phyloP scores from a whole-genome alignment of 2,329 filamentous ascomycete species.

The Colletotrichum sp. region DNA sequence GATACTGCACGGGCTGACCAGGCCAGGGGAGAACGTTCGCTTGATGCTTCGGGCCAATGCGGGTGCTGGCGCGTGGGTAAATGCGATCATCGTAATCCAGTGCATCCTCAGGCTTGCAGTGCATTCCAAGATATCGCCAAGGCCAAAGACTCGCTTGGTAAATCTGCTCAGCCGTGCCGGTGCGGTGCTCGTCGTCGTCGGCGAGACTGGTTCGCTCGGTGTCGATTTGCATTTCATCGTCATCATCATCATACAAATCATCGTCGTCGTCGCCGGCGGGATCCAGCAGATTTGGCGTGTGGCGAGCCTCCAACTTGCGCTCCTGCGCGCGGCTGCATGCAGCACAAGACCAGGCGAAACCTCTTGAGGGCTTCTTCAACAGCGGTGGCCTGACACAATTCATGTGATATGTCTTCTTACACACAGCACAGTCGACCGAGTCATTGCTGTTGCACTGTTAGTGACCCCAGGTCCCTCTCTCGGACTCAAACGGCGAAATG shows the following conservation, averaged over 20 bases:
- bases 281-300: constrained; percentile 79
- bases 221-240: constrained; percentile 63
- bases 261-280: constrained; percentile 72
- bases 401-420: constrained; percentile 97
- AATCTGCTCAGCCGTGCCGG: constrained; percentile 82
- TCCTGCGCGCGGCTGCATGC: constrained; percentile 97
- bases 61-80: constrained; percentile 92
- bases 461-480: background rate
- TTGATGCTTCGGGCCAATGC: constrained; percentile 89
- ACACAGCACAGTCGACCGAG: constrained; percentile 96
- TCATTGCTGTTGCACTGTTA: constrained; percentile 66
- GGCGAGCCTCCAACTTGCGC: constrained; percentile 85
- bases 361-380: constrained; percentile 93
- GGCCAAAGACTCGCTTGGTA: constrained; percentile 95
- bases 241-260: constrained; percentile 70
- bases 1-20: constrained; percentile 85
- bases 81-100: constrained; percentile 97
- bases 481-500: constrained; percentile 3
- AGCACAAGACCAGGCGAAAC: constrained; percentile 97
- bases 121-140: constrained; percentile 92
- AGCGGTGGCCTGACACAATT: constrained; percentile 92
- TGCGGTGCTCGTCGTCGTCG: constrained; percentile 57
- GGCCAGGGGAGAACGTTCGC: constrained; percentile 86
- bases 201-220: constrained; percentile 70
- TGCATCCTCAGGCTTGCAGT: constrained; percentile 94